Percentiles rank a stretch among this genome's conserved stretches.
Conservation (phyloP, 345 rosid species). For the Lepidium sativum region DNA sequence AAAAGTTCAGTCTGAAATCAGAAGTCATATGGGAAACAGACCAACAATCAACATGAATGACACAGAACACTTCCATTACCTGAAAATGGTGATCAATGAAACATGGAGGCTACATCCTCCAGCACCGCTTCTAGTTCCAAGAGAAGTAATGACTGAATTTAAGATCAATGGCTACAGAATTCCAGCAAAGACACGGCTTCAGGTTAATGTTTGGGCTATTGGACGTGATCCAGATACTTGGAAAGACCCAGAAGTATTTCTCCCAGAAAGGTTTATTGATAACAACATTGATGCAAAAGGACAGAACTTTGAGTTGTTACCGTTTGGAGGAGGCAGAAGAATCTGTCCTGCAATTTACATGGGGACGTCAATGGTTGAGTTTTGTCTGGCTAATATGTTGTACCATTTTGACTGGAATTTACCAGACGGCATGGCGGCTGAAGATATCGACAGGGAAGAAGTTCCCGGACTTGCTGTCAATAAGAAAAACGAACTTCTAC, state of each 20-base stretch:
- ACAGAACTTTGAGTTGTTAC: conserved; percentile 6
- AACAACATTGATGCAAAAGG: background rate
- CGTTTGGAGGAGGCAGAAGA: conserved; percentile 39
- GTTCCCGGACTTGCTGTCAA: conserved; percentile 11
- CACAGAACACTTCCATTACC: no score
- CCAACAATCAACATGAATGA: no score
- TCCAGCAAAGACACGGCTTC: background rate
- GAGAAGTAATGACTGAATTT: no score
- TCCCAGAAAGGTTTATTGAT: background rate
- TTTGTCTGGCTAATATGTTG: background rate
- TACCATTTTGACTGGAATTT: conserved; percentile 24
- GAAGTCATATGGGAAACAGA: no score
- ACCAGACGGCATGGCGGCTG: conserved; percentile 16
- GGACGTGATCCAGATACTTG: background rate
- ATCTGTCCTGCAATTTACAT: conserved; percentile 24
- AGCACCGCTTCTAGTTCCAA: no score
- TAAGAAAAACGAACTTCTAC: conserved; percentile 16
- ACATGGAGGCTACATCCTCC: no score
- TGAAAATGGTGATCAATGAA: no score
- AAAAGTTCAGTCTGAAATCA: no score
- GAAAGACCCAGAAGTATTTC: background rate
- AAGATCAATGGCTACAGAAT: background rate
- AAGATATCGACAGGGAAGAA: conserved; percentile 30
- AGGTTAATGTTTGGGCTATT: background rate
- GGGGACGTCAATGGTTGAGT: background rate